Percentiles rank a stretch among this genome's conserved stretches.
phyloP scores from a whole-genome alignment of 2,329 filamentous ascomycete genomes.

The Alternaria postmessia region DNA sequence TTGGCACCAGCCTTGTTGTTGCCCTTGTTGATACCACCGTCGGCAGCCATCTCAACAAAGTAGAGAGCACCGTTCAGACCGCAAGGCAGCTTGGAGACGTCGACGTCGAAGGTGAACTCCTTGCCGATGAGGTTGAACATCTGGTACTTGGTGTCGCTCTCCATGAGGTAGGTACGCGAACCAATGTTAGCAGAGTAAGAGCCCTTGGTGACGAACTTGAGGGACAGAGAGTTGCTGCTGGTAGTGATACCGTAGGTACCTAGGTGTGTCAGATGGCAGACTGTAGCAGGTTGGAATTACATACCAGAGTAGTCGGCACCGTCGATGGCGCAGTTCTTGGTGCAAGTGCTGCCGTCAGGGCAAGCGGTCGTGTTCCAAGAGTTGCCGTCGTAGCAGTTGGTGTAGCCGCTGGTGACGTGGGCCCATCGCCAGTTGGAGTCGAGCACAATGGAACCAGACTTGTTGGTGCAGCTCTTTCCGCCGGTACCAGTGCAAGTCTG shows the following conservation, averaged over 20 bases:
- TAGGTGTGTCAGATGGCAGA: constrained; percentile 4
- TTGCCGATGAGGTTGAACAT: constrained; percentile 54
- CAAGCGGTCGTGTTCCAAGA: constrained; percentile 53
- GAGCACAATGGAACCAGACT: constrained; percentile 50
- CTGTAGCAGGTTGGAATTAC: not conserved
- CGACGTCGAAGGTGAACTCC: constrained; percentile 54
- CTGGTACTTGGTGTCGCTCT: constrained; percentile 51
- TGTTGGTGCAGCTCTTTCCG: constrained; percentile 50
- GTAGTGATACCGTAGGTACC: constrained; percentile 61
- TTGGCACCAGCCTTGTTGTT: constrained; percentile 63
- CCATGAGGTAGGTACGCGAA: constrained; percentile 55
- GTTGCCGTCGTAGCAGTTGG: constrained; percentile 60
- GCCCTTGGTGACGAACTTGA: constrained; percentile 66
- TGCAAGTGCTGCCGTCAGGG: constrained; percentile 49
- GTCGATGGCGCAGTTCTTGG: constrained; percentile 54
- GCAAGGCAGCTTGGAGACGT: constrained; percentile 69
- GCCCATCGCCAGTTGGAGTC: constrained; percentile 62
- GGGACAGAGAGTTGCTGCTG: constrained; percentile 60
- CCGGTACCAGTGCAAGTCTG: constrained; percentile 52
- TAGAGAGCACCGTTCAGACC: constrained; percentile 69
- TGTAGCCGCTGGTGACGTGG: constrained; percentile 55
- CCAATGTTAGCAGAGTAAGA: constrained; percentile 53
- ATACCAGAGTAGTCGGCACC: constrained; percentile 54
- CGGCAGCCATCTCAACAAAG: constrained; percentile 65
- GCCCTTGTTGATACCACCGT: constrained; percentile 64